A percentile compares a stretch with the other conserved stretches of the same genome.
Evolutionary conservation across 345 rosid species (phyloP).

Genomic region (Syzygium jambos): DNA sequence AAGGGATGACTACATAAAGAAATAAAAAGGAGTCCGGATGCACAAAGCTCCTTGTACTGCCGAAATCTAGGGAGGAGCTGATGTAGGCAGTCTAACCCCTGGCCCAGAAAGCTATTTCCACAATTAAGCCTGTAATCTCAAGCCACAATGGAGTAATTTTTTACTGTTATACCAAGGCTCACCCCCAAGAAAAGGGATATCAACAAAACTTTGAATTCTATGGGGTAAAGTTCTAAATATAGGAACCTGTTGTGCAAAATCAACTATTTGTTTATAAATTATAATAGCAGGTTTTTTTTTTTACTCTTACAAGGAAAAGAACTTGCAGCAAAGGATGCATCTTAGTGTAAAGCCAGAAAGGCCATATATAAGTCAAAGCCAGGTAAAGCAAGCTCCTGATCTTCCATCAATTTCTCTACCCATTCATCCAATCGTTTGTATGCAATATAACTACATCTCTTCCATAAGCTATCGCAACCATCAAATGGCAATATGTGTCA

Average conservation of each 20-base stretch:
- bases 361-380: not conserved
- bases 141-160: not conserved
- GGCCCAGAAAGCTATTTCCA: not conserved
- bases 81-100: not conserved
- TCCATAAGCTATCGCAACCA: not conserved
- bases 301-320: not conserved
- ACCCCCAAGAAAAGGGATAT: not conserved
- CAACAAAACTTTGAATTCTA: not conserved
- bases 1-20: not conserved
- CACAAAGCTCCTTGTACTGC: not conserved
- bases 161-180: not conserved
- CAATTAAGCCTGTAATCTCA: not conserved
- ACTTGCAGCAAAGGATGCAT: not conserved
- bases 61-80: not conserved
- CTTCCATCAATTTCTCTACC: not conserved
- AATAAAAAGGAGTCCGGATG: not conserved
- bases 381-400: not conserved
- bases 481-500: not conserved
- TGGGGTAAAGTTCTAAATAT: not conserved
- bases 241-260: not conserved
- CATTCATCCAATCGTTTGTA: not conserved
- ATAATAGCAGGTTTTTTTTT: not conserved
- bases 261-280: not conserved
- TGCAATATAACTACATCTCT: not conserved
- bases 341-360: too few species aligned